These are phyloP conservation scores for Dichomitus squalens DNA, from an alignment of 1,284 basidiomycete species.

Conservation along the genomic window DNA sequence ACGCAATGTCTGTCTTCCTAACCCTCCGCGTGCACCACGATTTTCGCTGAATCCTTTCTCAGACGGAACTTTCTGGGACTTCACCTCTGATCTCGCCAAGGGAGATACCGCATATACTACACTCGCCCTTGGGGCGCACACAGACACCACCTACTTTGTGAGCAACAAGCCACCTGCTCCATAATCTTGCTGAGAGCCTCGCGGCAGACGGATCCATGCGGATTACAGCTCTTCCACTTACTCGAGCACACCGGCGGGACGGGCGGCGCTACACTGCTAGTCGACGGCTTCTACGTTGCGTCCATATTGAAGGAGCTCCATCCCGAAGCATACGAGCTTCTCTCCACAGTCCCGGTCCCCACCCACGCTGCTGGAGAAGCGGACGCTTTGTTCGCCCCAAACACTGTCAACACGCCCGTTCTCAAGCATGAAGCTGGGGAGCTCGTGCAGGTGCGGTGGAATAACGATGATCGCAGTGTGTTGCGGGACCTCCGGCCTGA, in stretches of 20 bases:
- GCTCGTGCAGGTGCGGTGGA: constrained; percentile 87
- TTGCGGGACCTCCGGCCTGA: constrained; percentile 61
- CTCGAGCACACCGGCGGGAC: constrained; percentile 82
- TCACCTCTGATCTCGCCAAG: constrained; percentile 89
- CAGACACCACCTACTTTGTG: constrained; percentile 94
- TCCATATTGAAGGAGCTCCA: constrained; percentile 74
- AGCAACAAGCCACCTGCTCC: constrained; percentile 22
- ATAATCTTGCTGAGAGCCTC: not conserved
- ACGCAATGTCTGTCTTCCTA: constrained; percentile 76
- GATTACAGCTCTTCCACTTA: constrained; percentile 94
- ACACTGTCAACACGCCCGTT: constrained; percentile 61
- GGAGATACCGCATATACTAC: constrained; percentile 94
- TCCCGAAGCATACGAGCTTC: constrained; percentile 72
- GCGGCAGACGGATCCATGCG: constrained; percentile 90
- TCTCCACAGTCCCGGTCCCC: constrained; percentile 74
- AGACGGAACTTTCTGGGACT: constrained; percentile 97
- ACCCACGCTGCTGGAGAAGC: constrained; percentile 89
- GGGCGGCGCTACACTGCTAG: constrained; percentile 88
- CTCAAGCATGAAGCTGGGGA: constrained; percentile 74
- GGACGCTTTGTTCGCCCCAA: constrained; percentile 64
- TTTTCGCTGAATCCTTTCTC: not conserved
- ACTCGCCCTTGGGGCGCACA: constrained; percentile 87
- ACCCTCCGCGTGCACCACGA: not conserved
- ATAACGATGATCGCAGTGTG: constrained; percentile 91
- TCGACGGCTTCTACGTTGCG: constrained; percentile 94